phyloP scores from a whole-genome alignment of 306 rosid genomes.

The Mimosa pudica region DNA sequence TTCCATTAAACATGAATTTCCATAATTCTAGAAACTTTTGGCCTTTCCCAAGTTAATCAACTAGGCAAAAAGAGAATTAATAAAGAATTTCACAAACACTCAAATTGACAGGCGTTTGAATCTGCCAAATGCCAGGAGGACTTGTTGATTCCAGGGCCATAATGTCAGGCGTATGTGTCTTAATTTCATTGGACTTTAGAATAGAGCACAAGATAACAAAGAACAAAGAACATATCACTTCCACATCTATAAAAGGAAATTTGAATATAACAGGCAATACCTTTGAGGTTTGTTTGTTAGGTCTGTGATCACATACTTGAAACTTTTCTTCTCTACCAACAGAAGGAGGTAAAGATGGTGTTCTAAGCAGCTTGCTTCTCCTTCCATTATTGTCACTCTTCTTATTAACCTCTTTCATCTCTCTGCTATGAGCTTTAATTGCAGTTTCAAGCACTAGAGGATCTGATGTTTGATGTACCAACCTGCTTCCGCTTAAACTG shows the following conservation, averaged over 20 bases:
- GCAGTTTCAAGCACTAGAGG: slow-evolving; percentile 32
- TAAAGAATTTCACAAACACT: neutral
- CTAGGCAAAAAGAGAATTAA: neutral
- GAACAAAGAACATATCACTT: neutral
- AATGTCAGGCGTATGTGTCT: neutral
- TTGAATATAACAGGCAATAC: slow-evolving; percentile 37
- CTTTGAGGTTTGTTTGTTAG: slow-evolving; percentile 47
- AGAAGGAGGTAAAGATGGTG: slow-evolving; percentile 53
- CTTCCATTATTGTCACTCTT: slow-evolving; percentile 32
- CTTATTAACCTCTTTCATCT: slow-evolving; percentile 37
- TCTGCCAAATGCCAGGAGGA: neutral
- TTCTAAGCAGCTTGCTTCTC: slow-evolving; percentile 42
- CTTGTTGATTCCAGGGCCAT: neutral
- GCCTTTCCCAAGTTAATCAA: slow-evolving; percentile 1
- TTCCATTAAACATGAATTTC: neutral
- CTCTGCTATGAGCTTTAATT: slow-evolving; percentile 22
- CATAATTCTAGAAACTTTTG: slow-evolving; percentile 34
- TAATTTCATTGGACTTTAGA: neutral
- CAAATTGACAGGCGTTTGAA: neutral
- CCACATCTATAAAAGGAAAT: slow-evolving; percentile 10
- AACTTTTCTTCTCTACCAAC: slow-evolving; percentile 50
- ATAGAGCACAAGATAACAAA: slow-evolving; percentile 5
- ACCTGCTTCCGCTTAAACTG: neutral
- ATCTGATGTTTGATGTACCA: slow-evolving; percentile 41
- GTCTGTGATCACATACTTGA: slow-evolving; percentile 38